These are phyloP conservation scores for Avena atlantica DNA, from an alignment of 176 grass and related monocot genomes.

Conservation along the genomic window DNA sequence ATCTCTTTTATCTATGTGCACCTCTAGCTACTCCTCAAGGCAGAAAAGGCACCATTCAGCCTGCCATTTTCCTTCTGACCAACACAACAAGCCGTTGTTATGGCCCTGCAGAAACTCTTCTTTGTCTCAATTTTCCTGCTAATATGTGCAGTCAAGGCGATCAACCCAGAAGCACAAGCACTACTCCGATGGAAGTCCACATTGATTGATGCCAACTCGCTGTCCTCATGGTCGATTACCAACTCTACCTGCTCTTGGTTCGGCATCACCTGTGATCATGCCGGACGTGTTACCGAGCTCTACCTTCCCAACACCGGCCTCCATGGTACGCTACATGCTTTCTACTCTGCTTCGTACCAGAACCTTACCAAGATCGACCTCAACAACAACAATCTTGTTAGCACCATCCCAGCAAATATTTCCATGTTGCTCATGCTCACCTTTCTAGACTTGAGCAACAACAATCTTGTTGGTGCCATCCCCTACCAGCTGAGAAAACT, in stretches of 20 bases:
- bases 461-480: slow-evolving; percentile 14
- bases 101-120: background rate
- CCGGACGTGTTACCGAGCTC: slow-evolving; percentile 39
- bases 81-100: no score
- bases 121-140: background rate
- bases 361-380: slow-evolving; percentile 45
- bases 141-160: background rate
- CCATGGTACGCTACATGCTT: slow-evolving; percentile 42
- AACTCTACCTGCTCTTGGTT: slow-evolving; percentile 55
- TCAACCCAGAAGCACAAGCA: slow-evolving; percentile 26
- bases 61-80: background rate
- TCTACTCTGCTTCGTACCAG: slow-evolving; percentile 37
- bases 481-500: slow-evolving; percentile 16
- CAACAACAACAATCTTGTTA: slow-evolving; percentile 25
- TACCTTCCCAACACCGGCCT: background rate
- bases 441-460: background rate
- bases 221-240: slow-evolving; percentile 48
- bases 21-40: background rate
- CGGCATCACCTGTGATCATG: slow-evolving; percentile 46
- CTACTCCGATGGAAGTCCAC: slow-evolving; percentile 63
- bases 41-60: background rate
- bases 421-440: background rate
- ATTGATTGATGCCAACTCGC: background rate
- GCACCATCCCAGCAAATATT: slow-evolving; percentile 48
- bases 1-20: no score